These are phyloP conservation scores for Euphorbia corollata DNA, from an alignment of 441 rosid species.

Conservation along the genomic window DNA sequence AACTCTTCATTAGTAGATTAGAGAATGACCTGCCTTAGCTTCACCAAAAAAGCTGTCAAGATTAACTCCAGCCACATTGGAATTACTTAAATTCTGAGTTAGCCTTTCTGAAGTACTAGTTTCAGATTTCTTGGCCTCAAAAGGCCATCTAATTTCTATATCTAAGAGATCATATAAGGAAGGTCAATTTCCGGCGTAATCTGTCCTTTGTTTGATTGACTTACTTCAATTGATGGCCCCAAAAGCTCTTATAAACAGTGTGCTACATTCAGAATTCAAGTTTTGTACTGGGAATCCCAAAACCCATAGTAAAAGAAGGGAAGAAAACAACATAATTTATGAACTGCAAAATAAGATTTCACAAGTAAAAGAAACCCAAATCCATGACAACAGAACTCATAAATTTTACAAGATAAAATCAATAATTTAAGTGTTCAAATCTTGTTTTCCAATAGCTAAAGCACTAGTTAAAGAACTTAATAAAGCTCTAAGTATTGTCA, in stretches of 20 bases:
- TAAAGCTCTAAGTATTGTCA: neutral
- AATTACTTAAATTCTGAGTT: slow-evolving; percentile 24
- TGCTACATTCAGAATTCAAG: slow-evolving; percentile 8
- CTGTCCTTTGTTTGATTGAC: slow-evolving; percentile 34
- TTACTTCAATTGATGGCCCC: slow-evolving; percentile 33
- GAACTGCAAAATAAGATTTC: neutral
- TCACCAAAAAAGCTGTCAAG: slow-evolving; percentile 41
- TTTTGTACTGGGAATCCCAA: neutral
- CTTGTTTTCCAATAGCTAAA: neutral
- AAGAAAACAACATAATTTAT: neutral
- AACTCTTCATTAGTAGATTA: slow-evolving; percentile 25
- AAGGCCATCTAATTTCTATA: slow-evolving; percentile 63
- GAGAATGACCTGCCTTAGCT: slow-evolving; percentile 27
- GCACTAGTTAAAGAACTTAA: neutral
- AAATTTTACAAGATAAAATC: slow-evolving; percentile 4
- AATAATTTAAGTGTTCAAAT: neutral
- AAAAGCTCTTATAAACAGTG: slow-evolving; percentile 56
- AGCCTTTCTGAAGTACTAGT: slow-evolving; percentile 23
- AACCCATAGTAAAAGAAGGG: neutral
- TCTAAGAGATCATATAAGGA: slow-evolving; percentile 52
- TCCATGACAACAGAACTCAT: neutral
- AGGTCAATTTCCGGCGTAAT: slow-evolving; percentile 27
- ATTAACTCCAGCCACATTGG: slow-evolving; percentile 44
- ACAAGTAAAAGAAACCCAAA: neutral
- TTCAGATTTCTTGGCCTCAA: slow-evolving; percentile 31